Base-by-base conservation (phyloP, 2,329 filamentous ascomycete genomes). In the Talaromyces sp. region DNA sequence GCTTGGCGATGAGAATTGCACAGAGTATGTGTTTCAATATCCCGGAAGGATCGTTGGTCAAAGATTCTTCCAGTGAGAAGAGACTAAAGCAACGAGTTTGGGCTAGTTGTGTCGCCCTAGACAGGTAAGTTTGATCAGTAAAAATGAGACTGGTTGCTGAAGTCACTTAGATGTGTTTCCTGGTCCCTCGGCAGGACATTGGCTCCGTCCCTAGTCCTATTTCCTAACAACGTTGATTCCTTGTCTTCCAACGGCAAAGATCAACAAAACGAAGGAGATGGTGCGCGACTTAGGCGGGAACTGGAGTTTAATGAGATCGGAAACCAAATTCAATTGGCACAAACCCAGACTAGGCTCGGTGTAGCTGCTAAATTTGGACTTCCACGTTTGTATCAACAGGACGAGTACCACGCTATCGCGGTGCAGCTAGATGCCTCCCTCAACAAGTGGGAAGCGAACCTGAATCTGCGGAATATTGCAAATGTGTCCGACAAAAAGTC, bases 181-280 rank as follows among this genome's bases (percentile, higher is more conserved):
- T 66, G 65, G 65, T 65, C 65, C 27, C 62, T 65, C 11, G 61
- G 64, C 27, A 62, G 59, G 55, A 61, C 62, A 55, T 63, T 63
- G 21, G 56, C 58, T 12, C 59, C 62, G 9, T 58, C 59, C 1
- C 51, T 64, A 10, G 57, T 61, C 14, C 57, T 61, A n/a, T 52
- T 60, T 27, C 57, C 59, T 21, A 48, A 54, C 8, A 31, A 4
- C 7, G 3, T 35, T 46, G 29, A 54, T 21, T 54, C 55, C 1
- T 54, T 54, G 48, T 12, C 19, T 48, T 31, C 21, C 51, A 27
- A 2, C 9, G 48, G 24, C 27, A 46, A 5, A 6, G 24, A 53
- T 19, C 43, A 53, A 26, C 55, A 57, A 41, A 26, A n/a, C 8
- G 48, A 43, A 14, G 27, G 19, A 12, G 14, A 60, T 5, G 19